A percentile compares a stretch with the other conserved stretches of the same genome.
Evolutionary conservation across 148 eudicot species (phyloP).

Genomic region (Silene conica): DNA sequence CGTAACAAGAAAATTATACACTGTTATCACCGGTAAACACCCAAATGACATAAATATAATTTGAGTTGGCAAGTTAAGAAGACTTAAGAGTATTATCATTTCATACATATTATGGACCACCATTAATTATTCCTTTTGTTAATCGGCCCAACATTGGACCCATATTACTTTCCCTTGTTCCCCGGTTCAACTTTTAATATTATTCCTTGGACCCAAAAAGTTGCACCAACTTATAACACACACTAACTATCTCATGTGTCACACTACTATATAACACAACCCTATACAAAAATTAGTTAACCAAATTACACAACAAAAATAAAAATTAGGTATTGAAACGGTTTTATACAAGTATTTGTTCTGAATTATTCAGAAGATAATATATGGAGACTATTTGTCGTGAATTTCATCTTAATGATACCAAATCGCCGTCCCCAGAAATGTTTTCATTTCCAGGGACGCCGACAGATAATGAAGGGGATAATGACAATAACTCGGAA

Average conservation of each 20-base stretch:
- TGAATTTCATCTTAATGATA: not conserved
- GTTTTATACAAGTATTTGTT: not conserved
- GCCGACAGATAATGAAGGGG: slow-evolving; percentile 3
- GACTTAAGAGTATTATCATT: slow-evolving; percentile 22
- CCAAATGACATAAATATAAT: no score
- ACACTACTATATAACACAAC: slow-evolving; percentile 18
- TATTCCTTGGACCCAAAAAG: slow-evolving; percentile 9
- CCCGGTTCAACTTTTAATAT: slow-evolving; percentile 35
- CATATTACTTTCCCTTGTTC: slow-evolving; percentile 33
- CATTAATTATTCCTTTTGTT: slow-evolving; percentile 17
- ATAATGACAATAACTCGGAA: slow-evolving; percentile 25
- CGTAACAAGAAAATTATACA: no score
- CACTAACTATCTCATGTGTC: not conserved
- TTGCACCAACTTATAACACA: slow-evolving; percentile 4
- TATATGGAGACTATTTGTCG: slow-evolving; percentile 4
- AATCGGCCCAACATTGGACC: slow-evolving; percentile 41
- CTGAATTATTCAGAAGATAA: no score
- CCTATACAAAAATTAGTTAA: not conserved
- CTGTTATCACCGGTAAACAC: no score
- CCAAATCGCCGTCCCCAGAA: slow-evolving; percentile 34
- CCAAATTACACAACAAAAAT: no score
- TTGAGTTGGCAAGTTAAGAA: slow-evolving; percentile 46
- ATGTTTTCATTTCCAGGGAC: slow-evolving; percentile 40
- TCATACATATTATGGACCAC: slow-evolving; percentile 31
- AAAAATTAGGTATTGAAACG: not conserved